Base-by-base conservation (phyloP, 164 flowering plant species). In the Malania oleifera region DNA sequence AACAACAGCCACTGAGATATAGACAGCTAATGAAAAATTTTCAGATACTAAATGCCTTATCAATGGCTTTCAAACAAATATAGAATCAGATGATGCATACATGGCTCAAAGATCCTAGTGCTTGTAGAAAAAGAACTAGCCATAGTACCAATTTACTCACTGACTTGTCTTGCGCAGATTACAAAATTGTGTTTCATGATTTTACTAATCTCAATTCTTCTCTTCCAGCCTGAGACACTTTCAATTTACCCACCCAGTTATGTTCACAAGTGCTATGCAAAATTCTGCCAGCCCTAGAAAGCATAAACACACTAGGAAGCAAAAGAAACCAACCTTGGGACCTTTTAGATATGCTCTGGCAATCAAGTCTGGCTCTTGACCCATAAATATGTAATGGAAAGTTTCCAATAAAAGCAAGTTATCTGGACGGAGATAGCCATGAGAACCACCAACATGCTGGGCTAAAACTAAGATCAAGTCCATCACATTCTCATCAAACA, bases 401-500 rank as follows among this genome's bases (percentile, higher is more conserved):
- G 66, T 86, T 55, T 95, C 99, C 71, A 95, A 62, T 39, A 95
- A 63, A 70, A 95, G 97, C 71, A 88, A 70, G 73, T 88, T 95
- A 65, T 95, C 97, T 52, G 86, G 86, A 49, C 81, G 80, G 15
- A 95, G 73, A 71, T 83, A 82, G 58, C 82, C 52, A 56, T 53
- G 46, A 53, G 85, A 71, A 48, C 84, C 90, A 60, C 81, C 80
- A 59, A 85, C 61, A 68, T 91, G 79, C 68, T 91, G 96, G 29
- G 87, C 68, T 34, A 91, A 68, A 23, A 82, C 87, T 56, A 95
- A 54, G 51, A 91, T 73, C 47, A 95, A 59, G 47, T 91, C 97
- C 87, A 82, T 85, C 9, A 91, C 96, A 79, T 91, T 85, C 72
- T 95, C 99, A 35, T 58, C 62, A 63, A 88, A 95, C 73, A 95